Base-by-base conservation (phyloP, 202 grass and related monocot species). In the Digitaria exilis region DNA sequence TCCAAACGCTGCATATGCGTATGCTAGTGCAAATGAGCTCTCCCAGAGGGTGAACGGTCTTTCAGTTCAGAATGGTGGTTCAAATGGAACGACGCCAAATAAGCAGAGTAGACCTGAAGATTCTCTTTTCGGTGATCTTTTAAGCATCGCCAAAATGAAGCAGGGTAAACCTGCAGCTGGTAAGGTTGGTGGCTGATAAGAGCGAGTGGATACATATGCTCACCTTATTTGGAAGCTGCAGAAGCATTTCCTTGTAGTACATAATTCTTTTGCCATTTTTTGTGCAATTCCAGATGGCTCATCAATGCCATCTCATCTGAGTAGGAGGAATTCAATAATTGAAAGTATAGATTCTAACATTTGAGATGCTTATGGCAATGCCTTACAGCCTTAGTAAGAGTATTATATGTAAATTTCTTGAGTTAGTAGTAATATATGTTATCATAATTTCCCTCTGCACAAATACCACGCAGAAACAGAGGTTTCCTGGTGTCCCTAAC, bases 71-170 rank as follows among this genome's bases (percentile, higher is more conserved):
- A 89, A 84, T 19, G 84, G 81, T 18, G 45, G 21, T 69, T 37
- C 81, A 17, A 70, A 81, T 63, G 88, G 84, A 54, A 39, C 70
- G 26, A 6, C 30, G 12, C 15, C 87, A 62, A 91, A 85, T 75
- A 91, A 87, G 71, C 58, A 89, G 11, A 68, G 81, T 49, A 93
- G 66, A 78, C 88, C 96, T 55, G 90, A 98, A 82, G 92, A 98
- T 64, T 87, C 88, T 25, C 92, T 93, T 70, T 98, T 98, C 34
- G 83, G 96, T 25, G 96, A 98, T 84, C 92, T 98, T 76, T 89
- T 95, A 70, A 95, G 46, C 26, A 91, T 98, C 0, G 96, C 96
- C 76, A 98, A 95, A 83, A 90, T 92, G 75, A 94, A 94, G 75
- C 89, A 91, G 71, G 90, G 85, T 56, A 92, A 92, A 78, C 86